These are phyloP conservation scores for Erucastrum elatum DNA, from an alignment of 345 rosid genomes.

Conservation along the genomic window DNA sequence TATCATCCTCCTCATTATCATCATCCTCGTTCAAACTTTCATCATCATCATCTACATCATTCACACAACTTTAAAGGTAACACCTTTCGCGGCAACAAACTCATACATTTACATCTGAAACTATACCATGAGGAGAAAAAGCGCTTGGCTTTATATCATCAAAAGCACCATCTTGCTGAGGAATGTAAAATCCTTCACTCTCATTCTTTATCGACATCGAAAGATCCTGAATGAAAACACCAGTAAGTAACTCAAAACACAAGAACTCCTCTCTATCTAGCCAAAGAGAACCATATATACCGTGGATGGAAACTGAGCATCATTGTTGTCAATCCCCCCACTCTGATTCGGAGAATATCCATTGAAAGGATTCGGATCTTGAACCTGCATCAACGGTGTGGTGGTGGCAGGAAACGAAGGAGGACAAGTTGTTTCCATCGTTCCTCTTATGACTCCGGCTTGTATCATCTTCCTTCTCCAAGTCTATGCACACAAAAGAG, in stretches of 20 bases:
- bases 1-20: slow-evolving; percentile 12
- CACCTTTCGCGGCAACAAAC: neutral
- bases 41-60: slow-evolving; percentile 17
- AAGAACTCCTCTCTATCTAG: neutral
- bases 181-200: neutral
- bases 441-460: slow-evolving; percentile 15
- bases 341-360: neutral
- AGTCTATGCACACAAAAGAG: neutral
- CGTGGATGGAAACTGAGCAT: neutral
- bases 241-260: neutral
- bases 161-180: slow-evolving; percentile 15
- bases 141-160: neutral
- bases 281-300: neutral
- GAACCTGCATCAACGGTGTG: neutral
- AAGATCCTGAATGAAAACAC: slow-evolving; percentile 5
- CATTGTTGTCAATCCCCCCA: neutral
- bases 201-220: neutral
- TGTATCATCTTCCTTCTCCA: slow-evolving; percentile 30
- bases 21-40: slow-evolving; percentile 25
- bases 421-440: neutral
- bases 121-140: slow-evolving; percentile 1
- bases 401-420: neutral
- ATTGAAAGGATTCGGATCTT: neutral
- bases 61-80: neutral
- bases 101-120: neutral